These are phyloP conservation scores for Didymellaceae sp. DNA, from an alignment of 2,329 filamentous ascomycete species.

Conservation along the genomic window DNA sequence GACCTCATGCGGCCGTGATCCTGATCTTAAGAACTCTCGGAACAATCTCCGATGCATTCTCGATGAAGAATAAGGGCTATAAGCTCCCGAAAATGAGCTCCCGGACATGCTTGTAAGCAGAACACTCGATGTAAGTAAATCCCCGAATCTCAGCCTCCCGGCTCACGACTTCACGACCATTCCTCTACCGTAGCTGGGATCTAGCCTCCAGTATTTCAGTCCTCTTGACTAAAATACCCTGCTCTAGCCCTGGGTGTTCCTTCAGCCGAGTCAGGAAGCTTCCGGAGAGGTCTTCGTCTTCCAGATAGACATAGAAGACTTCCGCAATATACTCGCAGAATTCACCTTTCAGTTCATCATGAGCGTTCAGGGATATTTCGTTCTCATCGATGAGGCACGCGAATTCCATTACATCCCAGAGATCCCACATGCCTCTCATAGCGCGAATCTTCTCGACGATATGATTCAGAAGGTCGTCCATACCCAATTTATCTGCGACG, in stretches of 20 bases:
- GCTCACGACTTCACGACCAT: background rate
- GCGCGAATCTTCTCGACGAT: constrained; percentile 31
- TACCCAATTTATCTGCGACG: constrained; percentile 25
- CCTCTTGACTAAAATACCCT: constrained; percentile 14
- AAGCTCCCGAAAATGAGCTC: too few relatives aligned
- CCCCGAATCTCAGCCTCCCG: background rate
- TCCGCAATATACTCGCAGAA: constrained; percentile 30
- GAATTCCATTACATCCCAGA: constrained; percentile 23
- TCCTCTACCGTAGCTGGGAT: too few relatives aligned
- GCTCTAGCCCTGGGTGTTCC: constrained; percentile 24
- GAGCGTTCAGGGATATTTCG: constrained; percentile 4
- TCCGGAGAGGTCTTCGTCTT: constrained; percentile 11
- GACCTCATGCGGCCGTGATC: too few relatives aligned
- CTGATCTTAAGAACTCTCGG: too few relatives aligned
- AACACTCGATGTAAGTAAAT: too few relatives aligned
- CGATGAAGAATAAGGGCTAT: too few relatives aligned
- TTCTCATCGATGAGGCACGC: constrained; percentile 23
- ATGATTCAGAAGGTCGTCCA: constrained; percentile 37
- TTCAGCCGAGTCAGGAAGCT: constrained; percentile 19
- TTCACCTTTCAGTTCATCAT: constrained; percentile 23
- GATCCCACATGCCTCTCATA: constrained; percentile 6
- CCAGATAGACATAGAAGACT: constrained; percentile 24
- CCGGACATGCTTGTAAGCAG: too few relatives aligned
- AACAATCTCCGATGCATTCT: too few relatives aligned
- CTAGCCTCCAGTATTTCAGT: background rate